Evolutionary conservation across 2,329 filamentous ascomycete species (phyloP), one percentile per base, ranked within the genome.

Genomic region (Celoporthe dispersa): DNA sequence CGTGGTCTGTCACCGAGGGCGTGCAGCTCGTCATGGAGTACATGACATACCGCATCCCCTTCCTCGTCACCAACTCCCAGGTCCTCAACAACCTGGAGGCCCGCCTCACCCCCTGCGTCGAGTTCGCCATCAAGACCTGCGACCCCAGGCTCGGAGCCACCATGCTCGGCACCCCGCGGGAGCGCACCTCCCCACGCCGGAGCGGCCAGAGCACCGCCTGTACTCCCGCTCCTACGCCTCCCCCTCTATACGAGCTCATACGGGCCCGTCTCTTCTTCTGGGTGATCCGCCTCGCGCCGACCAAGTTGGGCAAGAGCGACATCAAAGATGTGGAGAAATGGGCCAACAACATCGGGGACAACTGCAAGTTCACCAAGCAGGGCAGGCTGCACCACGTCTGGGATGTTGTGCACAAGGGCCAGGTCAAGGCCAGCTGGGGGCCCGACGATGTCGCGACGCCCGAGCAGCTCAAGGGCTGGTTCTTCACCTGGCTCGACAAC

Each of bases 1-100:
- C 39, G 7, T 64, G 62, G 62, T 48, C 62, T 4, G 7, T 44
- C 8, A 31, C 28, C 5, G 62, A 64, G 5, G 25, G 39, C 2
- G 41, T 33, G 16, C n/a, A 14, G 25, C 25, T 64, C 25, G 51
- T 64, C 62, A 64, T 64, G 62, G 62, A 64, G 41, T 64, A 48
- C 39, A 41, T 64, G 39, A 51, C 25, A 0, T 16, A 12, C 39
- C 62, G 62, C n/a, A 35, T 64, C 8, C 62, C 62, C 9, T 64
- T 64, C 39, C 25, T 64, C 62, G 8, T 8, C 7, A 64, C 41
- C 62, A 48, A 48, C 39, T n/a, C 12, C 25, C 6, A n/a, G 2
- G 9, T 64, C 6, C 62, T 64, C 22, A 11, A 16, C 11, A 16
- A 51, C n/a, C 62, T 64, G 6, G 62, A 64, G 62, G 25, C 33